Base-by-base conservation (phyloP, 1,284 basidiomycete genomes). In the Peniophora sp. region DNA sequence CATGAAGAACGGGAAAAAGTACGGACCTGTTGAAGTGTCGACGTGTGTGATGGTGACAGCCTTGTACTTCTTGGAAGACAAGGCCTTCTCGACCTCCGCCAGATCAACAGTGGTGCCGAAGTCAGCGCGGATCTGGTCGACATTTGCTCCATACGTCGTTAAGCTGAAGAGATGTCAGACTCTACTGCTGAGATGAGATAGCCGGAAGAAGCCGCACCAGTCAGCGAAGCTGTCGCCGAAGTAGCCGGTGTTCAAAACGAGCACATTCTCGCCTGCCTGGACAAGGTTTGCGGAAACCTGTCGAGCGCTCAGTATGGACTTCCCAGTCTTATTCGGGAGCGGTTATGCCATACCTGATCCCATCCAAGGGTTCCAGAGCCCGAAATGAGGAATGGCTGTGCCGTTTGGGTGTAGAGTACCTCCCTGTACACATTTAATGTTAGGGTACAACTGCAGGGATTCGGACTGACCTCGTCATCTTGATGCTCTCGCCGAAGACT, bases 341-440 rank as follows among this genome's bases (percentile, higher is more conserved):
- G 32, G 36, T 25, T 22, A 19, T 23, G 2, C 53, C 68, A 49
- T 50, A 76, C 87, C 78, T 89, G 84, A 63, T 89, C 85, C 93
- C 95, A 97, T 32, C 95, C 95, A 36, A 98, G 73, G 2, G 95
- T 98, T n/a, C 95, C 95, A 48, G 86, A 90, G 2, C 96, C 96
- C 25, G 93, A 83, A 50, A 97, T 87, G 59, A 97, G 72, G 73
- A 98, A 90, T 1, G 92, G 89, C 64, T 97, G 95, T 1, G 77
- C 87, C 34, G 74, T 71, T 53, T 81, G 76, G 38, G 93, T 84
- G 68, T 84, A 83, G 44, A 97, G 69, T 3, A 96, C 82, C 50
- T 89, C 73, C 56, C 89, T 86, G 55, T 53, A 46, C 39, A 23
- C n/a, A 35, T 22, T 20, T 44, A 12, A 24, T 19, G 19, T 46